Evolutionary conservation across 2,329 filamentous ascomycete genomes (phyloP), one percentile per base, ranked within the genome.

Genomic region (Zopfia rhizophila): DNA sequence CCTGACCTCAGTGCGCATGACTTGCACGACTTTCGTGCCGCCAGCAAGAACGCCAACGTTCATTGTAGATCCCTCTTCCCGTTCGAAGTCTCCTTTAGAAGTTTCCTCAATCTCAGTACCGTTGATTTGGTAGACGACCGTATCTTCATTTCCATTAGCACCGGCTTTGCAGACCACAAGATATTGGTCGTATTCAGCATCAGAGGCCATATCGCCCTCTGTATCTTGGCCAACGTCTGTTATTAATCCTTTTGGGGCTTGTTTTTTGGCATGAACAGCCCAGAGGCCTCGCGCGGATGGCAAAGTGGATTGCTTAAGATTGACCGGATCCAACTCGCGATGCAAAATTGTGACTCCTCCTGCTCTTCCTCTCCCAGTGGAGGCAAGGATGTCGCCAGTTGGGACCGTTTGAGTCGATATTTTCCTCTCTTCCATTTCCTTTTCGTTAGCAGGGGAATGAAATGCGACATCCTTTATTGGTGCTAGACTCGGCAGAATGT

Each of bases 71-170:
- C 92, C 94, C 52, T 92, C 90, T 32, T 90, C 90, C 3, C 89
- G 86, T 51, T 99, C 95, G 66, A 97, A 97, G 63, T 99, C 94
- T 0, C 91, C 91, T 27, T 88, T 90, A 24, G 84, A 84, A 6
- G 93, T 80, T 27, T 88, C 84, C 66, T 91, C 87, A 47, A 95
- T 85, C 3, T 85, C 85, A 21, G 85, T 84, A 1, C 82, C 84
- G n/a, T 86, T 89, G 27, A 93, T 77, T 28, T 84, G 82, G 61
- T 92, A 92, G 2, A 95, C 86, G 43, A 90, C 85, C 1, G 90
- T 93, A 30, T 85, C 86, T 69, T 93, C 90, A 45, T 84, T 86
- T 1, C 85, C 87, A 14, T 83, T 72, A 35, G 84, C 81, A 7
- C 84, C 78, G 2, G 69, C 68, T 72, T 91, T 91, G 35, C 89